Conservation (phyloP, 257 asterid genomes). For the Solanum bukasovii region DNA sequence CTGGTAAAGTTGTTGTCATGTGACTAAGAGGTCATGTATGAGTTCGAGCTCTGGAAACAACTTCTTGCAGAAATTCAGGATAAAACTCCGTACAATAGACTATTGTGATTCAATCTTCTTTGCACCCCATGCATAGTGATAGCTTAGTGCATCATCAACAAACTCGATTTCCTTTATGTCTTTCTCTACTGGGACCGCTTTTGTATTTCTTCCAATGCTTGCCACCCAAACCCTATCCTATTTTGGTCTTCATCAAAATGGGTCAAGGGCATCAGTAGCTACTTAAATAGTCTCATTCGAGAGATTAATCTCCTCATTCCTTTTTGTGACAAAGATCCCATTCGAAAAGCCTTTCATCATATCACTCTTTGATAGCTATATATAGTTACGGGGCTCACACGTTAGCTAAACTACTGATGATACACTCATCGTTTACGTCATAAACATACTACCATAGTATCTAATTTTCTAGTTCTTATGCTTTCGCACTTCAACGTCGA, state of each 20-base stretch:
- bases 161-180: too few species aligned
- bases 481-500: neutral
- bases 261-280: neutral
- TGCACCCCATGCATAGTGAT: rapidly evolving
- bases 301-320: neutral
- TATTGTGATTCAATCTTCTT: neutral
- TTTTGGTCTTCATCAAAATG: neutral
- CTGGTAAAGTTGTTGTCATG: too few species aligned
- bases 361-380: neutral
- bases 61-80: too few species aligned
- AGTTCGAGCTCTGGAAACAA: neutral
- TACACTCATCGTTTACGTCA: neutral
- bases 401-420: neutral
- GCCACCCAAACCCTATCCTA: neutral
- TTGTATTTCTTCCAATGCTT: neutral
- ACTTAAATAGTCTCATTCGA: neutral
- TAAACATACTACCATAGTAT: neutral
- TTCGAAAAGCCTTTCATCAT: neutral
- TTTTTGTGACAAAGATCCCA: neutral
- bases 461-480: neutral
- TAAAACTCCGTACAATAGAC: too few species aligned
- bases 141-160: neutral
- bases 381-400: neutral
- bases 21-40: neutral
- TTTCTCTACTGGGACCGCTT: too few species aligned